Evolutionary conservation across 805 yeast species (phyloP), one percentile per base, ranked within the genome.

Genomic region (Metschnikowia santaceciliae): DNA sequence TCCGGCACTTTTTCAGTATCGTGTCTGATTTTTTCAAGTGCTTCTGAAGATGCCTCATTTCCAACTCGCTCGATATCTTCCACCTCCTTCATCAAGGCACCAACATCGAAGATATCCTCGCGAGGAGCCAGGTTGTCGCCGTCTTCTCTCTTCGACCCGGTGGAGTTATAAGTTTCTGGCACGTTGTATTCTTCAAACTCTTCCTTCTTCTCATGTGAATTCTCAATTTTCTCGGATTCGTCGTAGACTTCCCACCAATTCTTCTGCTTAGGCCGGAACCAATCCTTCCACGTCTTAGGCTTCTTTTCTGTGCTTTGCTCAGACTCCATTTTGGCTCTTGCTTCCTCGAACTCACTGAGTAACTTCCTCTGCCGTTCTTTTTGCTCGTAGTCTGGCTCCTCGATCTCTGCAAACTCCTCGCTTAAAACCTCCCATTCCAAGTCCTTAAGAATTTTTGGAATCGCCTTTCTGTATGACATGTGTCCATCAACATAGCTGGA

Each of bases 341-440:
- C 96, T 56, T 86, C 89, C 57, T 90, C 97, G 60, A 92, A 87
- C 64, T 94, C 99, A 51, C 76, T 74, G 11, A 94, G 78, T 60
- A 94, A 74, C 62, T 88, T 83, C 53, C 97, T 76, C 62, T 90
- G 95, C 57, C 92, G 81, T 57, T 90, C 90, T 22, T 82, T 79
- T 60, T 85, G 83, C 58, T 89, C 96, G 2, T 96, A 89, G 66
- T 92, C 96, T 0, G 97, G 95, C 63, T 92, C 97, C 65, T 91
- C 97, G 58, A 94, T 91, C 67, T 94, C 99, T 17, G 88, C 85
- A 64, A 94, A 94, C 65, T 91, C 96, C 52, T 94, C 99, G 55
- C 86, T 81, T 39, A 90, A 65, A 4, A 94, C 90, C 49, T 88
- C 86, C 83, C 95, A 86, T 3, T 88, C 91, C 38, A 88, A 60